Conservation (phyloP, 768 basidiomycete genomes). For the Lentinula detonsa region DNA sequence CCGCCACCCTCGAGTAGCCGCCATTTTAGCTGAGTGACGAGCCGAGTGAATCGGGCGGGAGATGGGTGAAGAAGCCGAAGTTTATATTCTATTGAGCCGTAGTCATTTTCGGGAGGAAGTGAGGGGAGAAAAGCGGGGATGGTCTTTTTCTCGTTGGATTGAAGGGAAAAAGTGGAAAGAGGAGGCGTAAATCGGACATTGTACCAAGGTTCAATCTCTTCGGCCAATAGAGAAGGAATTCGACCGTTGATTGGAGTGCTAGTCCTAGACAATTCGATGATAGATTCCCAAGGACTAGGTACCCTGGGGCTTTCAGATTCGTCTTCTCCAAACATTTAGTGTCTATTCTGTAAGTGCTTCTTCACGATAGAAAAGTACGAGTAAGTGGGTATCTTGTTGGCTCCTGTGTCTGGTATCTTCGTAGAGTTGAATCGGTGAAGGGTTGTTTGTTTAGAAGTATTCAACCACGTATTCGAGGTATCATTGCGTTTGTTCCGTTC, state of each 20-base stretch:
- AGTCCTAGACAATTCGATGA: conserved; percentile 41
- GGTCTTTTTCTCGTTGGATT: background rate
- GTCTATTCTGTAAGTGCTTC: conserved; percentile 1
- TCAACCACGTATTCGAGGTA: conserved; percentile 48
- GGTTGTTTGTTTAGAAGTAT: background rate
- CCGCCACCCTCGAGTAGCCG: conserved; percentile 81
- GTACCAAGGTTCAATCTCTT: background rate
- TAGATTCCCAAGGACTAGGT: conserved; percentile 77
- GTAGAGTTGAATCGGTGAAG: background rate
- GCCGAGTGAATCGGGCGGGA: conserved; percentile 67
- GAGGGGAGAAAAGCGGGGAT: conserved; percentile 13
- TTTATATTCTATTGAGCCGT: conserved; percentile 94
- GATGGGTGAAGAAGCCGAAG: conserved; percentile 80
- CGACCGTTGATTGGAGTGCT: background rate
- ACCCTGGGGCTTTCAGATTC: conserved; percentile 76
- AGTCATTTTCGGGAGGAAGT: conserved; percentile 48
- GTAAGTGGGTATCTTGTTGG: background rate
- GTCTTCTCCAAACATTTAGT: conserved; percentile 73
- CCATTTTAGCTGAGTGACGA: conserved; percentile 97
- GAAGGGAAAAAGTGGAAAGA: conserved; percentile 25
- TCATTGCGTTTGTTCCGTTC: conserved; percentile 28
- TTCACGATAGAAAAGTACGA: background rate
- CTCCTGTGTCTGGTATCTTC: background rate
- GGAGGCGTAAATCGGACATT: background rate
- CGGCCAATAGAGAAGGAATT: conserved; percentile 17